These are phyloP conservation scores for Tremella mesenterica DNA, from an alignment of 768 basidiomycete genomes.

Conservation along the genomic window DNA sequence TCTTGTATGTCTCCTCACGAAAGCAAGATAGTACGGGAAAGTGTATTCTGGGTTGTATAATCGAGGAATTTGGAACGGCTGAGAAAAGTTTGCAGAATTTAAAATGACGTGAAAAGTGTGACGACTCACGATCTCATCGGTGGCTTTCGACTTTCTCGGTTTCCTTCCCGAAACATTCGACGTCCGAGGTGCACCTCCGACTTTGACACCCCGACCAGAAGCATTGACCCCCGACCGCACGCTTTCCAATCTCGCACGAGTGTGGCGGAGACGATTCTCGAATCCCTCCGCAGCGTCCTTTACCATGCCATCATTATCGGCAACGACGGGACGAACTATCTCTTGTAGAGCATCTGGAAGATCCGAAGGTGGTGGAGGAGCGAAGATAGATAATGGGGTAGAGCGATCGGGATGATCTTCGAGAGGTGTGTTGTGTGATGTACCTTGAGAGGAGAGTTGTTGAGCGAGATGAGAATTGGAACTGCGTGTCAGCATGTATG, in stretches of 20 bases:
- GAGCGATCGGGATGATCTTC: no score
- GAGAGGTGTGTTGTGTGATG: background rate
- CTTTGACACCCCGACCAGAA: constrained; percentile 30
- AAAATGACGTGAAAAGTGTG: no score
- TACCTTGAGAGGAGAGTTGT: background rate
- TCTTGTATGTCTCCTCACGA: no score
- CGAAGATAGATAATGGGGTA: background rate
- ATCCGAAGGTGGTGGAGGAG: background rate
- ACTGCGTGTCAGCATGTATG: constrained; percentile 2
- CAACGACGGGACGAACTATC: no score
- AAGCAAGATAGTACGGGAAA: background rate
- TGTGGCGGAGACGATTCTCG: constrained; percentile 2
- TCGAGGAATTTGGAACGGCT: background rate
- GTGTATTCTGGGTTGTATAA: background rate
- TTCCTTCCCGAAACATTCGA: constrained; percentile 5
- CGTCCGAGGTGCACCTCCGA: constrained; percentile 17
- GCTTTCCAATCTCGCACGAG: constrained; percentile 11
- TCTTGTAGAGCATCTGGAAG: background rate
- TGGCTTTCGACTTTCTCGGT: constrained; percentile 21
- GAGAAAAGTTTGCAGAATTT: no score
- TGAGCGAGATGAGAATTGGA: constrained; percentile 1
- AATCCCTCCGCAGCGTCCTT: constrained; percentile 31
- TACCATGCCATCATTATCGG: constrained; percentile 19
- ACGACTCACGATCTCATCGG: constrained; percentile 17
- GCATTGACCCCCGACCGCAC: constrained; percentile 30